Conservation (phyloP, 2,329 filamentous ascomycete species). For the Hirsutella thompsonii region DNA sequence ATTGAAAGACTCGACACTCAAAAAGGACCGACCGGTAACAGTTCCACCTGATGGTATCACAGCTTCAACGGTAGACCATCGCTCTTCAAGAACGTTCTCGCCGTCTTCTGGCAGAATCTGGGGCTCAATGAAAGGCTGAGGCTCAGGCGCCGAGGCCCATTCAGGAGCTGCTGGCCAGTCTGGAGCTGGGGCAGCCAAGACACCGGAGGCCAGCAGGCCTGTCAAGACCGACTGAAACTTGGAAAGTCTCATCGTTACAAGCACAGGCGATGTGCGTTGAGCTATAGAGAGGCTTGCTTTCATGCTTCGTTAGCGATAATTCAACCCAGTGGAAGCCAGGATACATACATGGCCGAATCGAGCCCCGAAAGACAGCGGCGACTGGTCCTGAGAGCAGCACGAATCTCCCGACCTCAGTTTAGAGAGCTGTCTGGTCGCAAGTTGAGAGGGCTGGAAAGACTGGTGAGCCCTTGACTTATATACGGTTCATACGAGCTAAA, state of each 20-base stretch:
- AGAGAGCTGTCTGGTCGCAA: too few relatives aligned
- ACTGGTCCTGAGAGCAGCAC: too few relatives aligned
- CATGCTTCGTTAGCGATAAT: too few relatives aligned
- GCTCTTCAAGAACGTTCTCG: constrained; percentile 23
- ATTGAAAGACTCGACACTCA: constrained; percentile 41
- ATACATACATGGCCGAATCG: too few relatives aligned
- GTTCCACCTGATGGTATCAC: constrained; percentile 44
- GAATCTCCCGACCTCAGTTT: too few relatives aligned
- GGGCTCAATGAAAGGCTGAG: constrained; percentile 9
- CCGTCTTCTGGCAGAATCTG: constrained; percentile 6
- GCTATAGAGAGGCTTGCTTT: too few relatives aligned
- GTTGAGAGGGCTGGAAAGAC: too few relatives aligned
- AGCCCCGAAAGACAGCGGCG: too few relatives aligned
- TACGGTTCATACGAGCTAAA: too few relatives aligned
- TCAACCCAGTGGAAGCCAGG: too few relatives aligned
- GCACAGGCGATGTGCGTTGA: too few relatives aligned
- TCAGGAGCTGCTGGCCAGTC: constrained; percentile 3
- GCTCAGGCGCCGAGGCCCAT: constrained; percentile 7
- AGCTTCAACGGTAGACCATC: constrained; percentile 35
- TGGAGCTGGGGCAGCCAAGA: constrained; percentile 9
- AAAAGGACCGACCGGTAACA: constrained; percentile 32
- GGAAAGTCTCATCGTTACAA: background rate
- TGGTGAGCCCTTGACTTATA: too few relatives aligned
- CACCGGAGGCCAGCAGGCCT: constrained; percentile 5
- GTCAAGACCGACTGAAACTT: background rate